Base-by-base conservation (phyloP, 108 stramenopile species). In the Thalassiosira profunda region DNA sequence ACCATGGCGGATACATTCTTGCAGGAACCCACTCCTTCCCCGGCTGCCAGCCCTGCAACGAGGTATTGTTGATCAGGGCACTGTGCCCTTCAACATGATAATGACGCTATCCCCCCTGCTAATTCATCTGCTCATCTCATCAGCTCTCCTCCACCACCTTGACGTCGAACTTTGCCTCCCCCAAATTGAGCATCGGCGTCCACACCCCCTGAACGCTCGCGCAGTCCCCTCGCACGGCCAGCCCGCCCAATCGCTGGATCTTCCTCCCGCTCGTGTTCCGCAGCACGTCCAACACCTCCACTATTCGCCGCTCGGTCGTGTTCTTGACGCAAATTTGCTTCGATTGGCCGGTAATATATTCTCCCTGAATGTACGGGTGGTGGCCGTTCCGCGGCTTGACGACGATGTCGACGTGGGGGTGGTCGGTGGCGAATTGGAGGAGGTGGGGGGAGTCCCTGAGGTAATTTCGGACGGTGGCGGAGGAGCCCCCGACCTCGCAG, bases 401-500 rank as follows among this genome's bases (percentile, higher is more conserved):
- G 34, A 81, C 48, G 36, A 92, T 76, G 41, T 83, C 29, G 6
- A 89, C 70, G 14, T 79, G 54, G 8, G 90, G 89, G 18, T 91
- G 77, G 1, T 64, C 44, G 0, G 8, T 61, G 40, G 93, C 93
- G 66, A 86, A 94, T 21, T 79, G 52, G 20, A 90, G 51, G 47
- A 94, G 58, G 23, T 76, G 70, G 10, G 79, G 84, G 17, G 84
- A 63, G 51, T 61, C 65, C 37, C 40, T 45, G 49, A 94, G 71
- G 78, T 80, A 94, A 4, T 80, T 67, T 2, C 93, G 88, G 7
- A 92, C 62, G 57, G 82, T 58, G 43, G 72, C 24, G 38, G 87
- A 89, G 21, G 90, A 92, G 42, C 93, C 93, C 11, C 90, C 90
- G 43, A 81, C 70, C 59, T 94, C 93, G 72, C 93, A 91, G 74